Evolutionary conservation across 1,284 basidiomycete genomes (phyloP), one percentile per base, ranked within the genome.

Genomic region (Fomitiporia mediterranea): DNA sequence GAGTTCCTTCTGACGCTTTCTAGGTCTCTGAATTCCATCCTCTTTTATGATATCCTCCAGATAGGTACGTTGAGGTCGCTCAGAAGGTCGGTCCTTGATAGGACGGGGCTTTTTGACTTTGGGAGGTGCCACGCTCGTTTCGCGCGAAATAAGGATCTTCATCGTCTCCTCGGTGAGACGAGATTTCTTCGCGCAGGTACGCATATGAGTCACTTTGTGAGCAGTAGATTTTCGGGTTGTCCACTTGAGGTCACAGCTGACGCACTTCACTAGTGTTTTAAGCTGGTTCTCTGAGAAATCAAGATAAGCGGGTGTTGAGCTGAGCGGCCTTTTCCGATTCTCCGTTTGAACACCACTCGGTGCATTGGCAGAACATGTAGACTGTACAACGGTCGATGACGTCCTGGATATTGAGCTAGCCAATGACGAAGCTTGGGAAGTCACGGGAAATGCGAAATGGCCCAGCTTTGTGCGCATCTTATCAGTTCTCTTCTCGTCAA

Each of bases 211-310:
- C 63, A 80, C 68, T 66, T 91, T 91, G 61, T 86, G 78, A 9
- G 68, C 61, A 15, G 71, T 70, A 4, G 78, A 77, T 66, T 92
- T 92, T 51, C 78, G 73, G 5, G 77, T 69, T 1, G 86, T 89
- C 89, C 89, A 92, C 0, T 69, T 67, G 8, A 77, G 65, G 37
- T 81, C 77, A 63, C 89, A 92, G 46, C 77, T 75, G 43, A 89
- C 74, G 62, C 89, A 91, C 61, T 73, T 80, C 9, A 69, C 65
- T 1, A 91, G 64, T 17, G 65, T 73, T 1, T 65, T 65, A 9
- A 89, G 65, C 23, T 83, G 72, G 1, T 67, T 51, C 37, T 79
- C 74, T 0, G 78, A 65, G 57, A 83, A 73, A 51, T 74, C 70
- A 47, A 2, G 52, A 54, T 53, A 44, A 39, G 28, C n/a, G 4